Conservation (phyloP, 305 asterid genomes). For the Fraxinus dipetala region DNA sequence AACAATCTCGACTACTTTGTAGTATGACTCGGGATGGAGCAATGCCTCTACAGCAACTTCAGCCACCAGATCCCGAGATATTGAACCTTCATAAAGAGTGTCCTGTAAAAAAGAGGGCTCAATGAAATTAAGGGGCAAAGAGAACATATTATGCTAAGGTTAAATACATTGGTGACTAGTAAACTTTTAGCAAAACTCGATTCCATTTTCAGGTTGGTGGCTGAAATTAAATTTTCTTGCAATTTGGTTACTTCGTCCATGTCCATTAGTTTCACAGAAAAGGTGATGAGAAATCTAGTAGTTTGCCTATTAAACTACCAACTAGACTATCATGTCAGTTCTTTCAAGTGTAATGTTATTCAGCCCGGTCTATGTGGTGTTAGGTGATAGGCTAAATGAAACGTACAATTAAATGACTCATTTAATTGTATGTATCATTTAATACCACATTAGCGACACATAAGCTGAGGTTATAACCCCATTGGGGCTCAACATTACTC, state of each 20-base stretch:
- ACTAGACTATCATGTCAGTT: neutral
- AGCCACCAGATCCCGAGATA: constrained; percentile 91
- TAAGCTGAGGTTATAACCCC: neutral
- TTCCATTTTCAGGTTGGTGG: neutral
- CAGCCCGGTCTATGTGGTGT: no score
- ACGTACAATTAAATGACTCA: no score
- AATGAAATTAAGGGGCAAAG: neutral
- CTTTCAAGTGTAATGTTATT: no score
- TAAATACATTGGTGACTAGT: neutral
- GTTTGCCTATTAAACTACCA: neutral
- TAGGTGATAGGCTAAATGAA: no score
- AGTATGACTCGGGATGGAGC: constrained; percentile 60
- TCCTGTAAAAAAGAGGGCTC: constrained; percentile 43
- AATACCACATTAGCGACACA: neutral
- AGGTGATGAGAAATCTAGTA: neutral
- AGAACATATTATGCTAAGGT: neutral
- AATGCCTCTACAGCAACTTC: constrained; percentile 90
- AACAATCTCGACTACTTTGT: constrained; percentile 86
- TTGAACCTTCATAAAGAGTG: constrained; percentile 77
- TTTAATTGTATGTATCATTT: no score
- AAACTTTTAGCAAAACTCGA: neutral
- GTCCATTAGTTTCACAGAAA: neutral
- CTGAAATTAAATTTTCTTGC: neutral
- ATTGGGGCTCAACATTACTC: neutral
- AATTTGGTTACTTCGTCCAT: neutral